Base-by-base conservation (phyloP, 2,329 filamentous ascomycete genomes). In the Trichoderma hamatum region DNA sequence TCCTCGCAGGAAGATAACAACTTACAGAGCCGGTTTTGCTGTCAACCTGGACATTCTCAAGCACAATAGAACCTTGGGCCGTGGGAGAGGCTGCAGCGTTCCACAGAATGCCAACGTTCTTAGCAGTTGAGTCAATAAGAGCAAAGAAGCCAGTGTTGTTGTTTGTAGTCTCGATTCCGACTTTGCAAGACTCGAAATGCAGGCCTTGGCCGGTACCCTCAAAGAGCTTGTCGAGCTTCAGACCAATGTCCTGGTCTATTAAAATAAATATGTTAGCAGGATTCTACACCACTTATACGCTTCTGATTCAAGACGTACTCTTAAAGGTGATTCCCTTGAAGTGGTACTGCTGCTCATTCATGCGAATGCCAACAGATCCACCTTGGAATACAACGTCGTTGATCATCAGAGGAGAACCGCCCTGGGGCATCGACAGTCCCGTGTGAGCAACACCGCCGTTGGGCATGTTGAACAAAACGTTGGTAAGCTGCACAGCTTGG, bases 391-490 rank as follows among this genome's bases (percentile, higher is more conserved):
- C 72, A 72, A 75, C 58, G 64, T 79, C 77, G 54, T 75, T 74
- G 43, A 80, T 77, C 49, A 77, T 72, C 11, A 75, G 73, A 2
- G 76, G 74, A 2, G 76, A 78, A 30, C 77, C 78, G 11, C 78
- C 77, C 43, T 80, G 74, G 30, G 76, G 78, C 69, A 78, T 78
- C 16, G 76, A 75, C 36, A 82, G 70, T 1, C 80, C 80, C 5
- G 76, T 73, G 59, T 82, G 80, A 14, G 74, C 73, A n/a, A 75
- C 77, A 32, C 71, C 71, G 1, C 69, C 72, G 28, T 70, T 71
- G 1, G 79, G 75, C 79, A 82, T 81, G 39, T 72, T 72, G 67
- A 82, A 71, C 16, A 76, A 67, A 1, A 79, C 73, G 52, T 78
- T 77, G 30, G 70, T 73, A 21, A 79, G 66, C 36, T 74, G 74